phyloP scores from a whole-genome alignment of 331 rosid genomes.

The Acacia pycnantha region DNA sequence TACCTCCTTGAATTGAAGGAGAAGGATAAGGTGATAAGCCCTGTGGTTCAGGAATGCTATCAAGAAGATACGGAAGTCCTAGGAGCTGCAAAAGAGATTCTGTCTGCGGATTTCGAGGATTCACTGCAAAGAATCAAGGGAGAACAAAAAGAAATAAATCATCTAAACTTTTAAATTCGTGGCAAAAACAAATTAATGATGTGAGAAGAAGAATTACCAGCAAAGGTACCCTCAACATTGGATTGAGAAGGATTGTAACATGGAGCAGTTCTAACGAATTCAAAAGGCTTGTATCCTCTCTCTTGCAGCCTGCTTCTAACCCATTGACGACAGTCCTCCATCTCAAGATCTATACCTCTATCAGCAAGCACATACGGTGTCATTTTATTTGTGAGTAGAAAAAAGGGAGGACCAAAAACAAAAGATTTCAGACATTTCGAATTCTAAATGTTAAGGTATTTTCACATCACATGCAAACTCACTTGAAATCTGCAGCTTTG shows the following conservation, averaged over 20 bases:
- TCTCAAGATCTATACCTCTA: slow-evolving; percentile 51
- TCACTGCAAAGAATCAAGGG: slow-evolving; percentile 44
- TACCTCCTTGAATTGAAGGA: slow-evolving; percentile 57
- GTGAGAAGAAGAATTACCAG: slow-evolving; percentile 45
- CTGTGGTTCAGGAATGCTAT: slow-evolving; percentile 44
- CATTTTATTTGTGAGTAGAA: not conserved
- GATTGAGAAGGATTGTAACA: slow-evolving; percentile 65
- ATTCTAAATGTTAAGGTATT: slow-evolving; percentile 17
- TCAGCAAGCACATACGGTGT: slow-evolving; percentile 23
- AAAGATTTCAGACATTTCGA: not conserved
- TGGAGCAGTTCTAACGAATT: slow-evolving; percentile 72
- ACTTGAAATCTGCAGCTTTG: slow-evolving; percentile 65
- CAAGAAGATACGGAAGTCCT: slow-evolving; percentile 91
- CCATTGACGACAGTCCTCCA: slow-evolving; percentile 73
- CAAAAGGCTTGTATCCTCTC: slow-evolving; percentile 76
- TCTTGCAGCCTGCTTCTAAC: slow-evolving; percentile 63
- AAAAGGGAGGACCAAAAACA: not conserved
- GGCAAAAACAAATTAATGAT: slow-evolving; percentile 17
- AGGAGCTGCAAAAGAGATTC: slow-evolving; percentile 77
- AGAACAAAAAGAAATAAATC: not conserved
- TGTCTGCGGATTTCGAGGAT: slow-evolving; percentile 76
- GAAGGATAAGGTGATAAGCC: slow-evolving; percentile 43
- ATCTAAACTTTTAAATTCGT: slow-evolving; percentile 1
- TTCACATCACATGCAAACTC: slow-evolving; percentile 34
- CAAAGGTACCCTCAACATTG: slow-evolving; percentile 25